Base-by-base conservation (phyloP, 257 asterid species). In the Verbascum thapsus region DNA sequence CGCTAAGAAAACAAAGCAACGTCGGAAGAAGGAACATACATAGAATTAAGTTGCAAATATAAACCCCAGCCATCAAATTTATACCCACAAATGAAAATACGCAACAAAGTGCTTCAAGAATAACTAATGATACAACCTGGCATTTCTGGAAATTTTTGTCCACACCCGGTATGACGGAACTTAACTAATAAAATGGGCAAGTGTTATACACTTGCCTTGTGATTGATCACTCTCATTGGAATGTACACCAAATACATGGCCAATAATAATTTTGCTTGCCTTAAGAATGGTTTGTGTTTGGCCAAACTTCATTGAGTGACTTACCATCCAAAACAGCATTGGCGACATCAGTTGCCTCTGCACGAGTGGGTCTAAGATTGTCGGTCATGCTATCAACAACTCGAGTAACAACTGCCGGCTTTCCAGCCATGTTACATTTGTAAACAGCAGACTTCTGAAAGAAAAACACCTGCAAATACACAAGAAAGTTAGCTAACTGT, bases 291-390 rank as follows among this genome's bases (percentile, higher is more conserved):
- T 26, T 26, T 26, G 32, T 5, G n/a, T 26, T 26, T 26, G 3
- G 32, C 32, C 32, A 26, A 5, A 26, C 5, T 5, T 5, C 32
- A 2, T 26, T 1, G 32, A 16, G 58, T 44, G 37, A 63, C 71
- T 74, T 64, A 86, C 97, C 97, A 78, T 90, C 97, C 83, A 90
- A 81, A 54, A 87, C 97, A 72, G 96, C 96, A 75, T 90, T 90
- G 40, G 97, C 97, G 5, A 90, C 95, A 87, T 90, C 97, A 65
- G 97, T 90, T 63, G 97, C 97, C 79, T 90, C 97, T 54, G 97
- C 97, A 72, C 97, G 97, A 53, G 97, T 90, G 52, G 97, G 97
- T 76, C 97, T 82, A 45, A 87, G 76, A 78, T 90, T 90, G 87
- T 90, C 95, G 10, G 96, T 90, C 97, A 90, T 90, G 43, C 97